Percentiles rank a stretch among this genome's conserved stretches.
These are phyloP conservation scores for Globisporangium nunn DNA, from an alignment of 352 stramenopile species.

Conservation along the genomic window DNA sequence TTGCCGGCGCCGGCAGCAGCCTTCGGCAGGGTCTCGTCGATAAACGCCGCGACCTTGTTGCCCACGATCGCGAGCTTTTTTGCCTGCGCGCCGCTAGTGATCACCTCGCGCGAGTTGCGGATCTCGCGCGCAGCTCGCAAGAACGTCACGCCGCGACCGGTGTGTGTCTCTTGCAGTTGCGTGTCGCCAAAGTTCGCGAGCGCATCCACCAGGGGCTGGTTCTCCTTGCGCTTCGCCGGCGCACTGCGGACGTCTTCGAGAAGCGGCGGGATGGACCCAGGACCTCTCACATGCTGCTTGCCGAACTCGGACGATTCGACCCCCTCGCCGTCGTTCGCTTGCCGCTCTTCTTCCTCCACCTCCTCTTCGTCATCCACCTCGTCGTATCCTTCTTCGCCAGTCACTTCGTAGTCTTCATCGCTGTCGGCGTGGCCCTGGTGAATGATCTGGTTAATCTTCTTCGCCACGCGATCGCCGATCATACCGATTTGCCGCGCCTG, in stretches of 20 bases:
- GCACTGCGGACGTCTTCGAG: constrained; percentile 39
- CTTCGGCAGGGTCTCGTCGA: constrained; percentile 34
- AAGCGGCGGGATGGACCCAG: constrained; percentile 28
- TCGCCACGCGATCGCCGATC: constrained; percentile 44
- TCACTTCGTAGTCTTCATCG: constrained; percentile 53
- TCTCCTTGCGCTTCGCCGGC: constrained; percentile 30
- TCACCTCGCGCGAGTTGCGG: constrained; percentile 28
- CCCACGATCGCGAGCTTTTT: constrained; percentile 52
- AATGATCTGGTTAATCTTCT: constrained; percentile 77
- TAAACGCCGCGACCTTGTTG: constrained; percentile 50
- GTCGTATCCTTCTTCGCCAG: constrained; percentile 34
- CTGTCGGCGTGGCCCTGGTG: constrained; percentile 60
- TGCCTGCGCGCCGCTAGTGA: constrained; percentile 42
- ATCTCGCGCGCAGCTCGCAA: constrained; percentile 55
- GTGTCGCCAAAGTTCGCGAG: constrained; percentile 50
- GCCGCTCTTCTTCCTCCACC: constrained; percentile 13
- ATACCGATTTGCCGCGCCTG: constrained; percentile 55
- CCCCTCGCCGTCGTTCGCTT: constrained; percentile 2
- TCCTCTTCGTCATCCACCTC: constrained; percentile 21
- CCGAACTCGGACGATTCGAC: constrained; percentile 11
- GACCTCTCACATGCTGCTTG: constrained; percentile 8
- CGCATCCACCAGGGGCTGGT: constrained; percentile 59
- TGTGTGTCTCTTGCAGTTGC: constrained; percentile 40
- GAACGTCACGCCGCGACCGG: constrained; percentile 53
- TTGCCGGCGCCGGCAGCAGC: background rate